Conservation (phyloP, 140 eudicot species). For the Cichorium intybus region DNA sequence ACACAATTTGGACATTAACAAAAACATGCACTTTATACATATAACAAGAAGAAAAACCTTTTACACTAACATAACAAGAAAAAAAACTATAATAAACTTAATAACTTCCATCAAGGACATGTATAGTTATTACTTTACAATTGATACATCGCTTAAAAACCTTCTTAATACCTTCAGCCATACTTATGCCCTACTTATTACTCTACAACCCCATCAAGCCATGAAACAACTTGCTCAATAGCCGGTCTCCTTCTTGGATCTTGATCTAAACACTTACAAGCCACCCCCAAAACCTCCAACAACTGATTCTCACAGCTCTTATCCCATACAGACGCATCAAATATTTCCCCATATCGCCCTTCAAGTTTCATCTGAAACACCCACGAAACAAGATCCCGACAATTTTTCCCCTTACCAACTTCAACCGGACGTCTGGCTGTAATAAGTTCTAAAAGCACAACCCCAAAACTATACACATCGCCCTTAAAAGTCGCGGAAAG, state of each 20-base stretch:
- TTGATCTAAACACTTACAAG: slow-evolving; percentile 76
- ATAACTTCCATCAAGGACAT: slow-evolving; percentile 8
- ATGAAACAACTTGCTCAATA: slow-evolving; percentile 79
- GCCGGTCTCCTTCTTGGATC: slow-evolving; percentile 83
- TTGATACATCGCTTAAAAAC: slow-evolving; percentile 1
- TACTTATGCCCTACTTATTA: slow-evolving; percentile 6
- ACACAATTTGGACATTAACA: not conserved
- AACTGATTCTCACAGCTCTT: slow-evolving; percentile 63
- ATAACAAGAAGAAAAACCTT: slow-evolving; percentile 1
- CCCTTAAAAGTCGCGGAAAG: slow-evolving; percentile 88
- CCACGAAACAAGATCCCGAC: slow-evolving; percentile 91
- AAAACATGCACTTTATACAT: slow-evolving; percentile 7
- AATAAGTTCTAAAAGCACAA: slow-evolving; percentile 83
- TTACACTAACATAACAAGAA: slow-evolving; percentile 8
- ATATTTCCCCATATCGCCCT: slow-evolving; percentile 59
- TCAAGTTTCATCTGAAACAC: slow-evolving; percentile 80
- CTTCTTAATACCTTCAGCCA: slow-evolving; percentile 8
- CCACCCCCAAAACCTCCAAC: slow-evolving; percentile 67
- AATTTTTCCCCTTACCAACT: slow-evolving; percentile 88
- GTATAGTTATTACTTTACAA: slow-evolving; percentile 29
- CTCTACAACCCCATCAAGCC: slow-evolving; percentile 73
- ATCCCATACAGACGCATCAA: slow-evolving; percentile 60
- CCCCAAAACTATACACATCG: slow-evolving; percentile 93
- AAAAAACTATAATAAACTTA: slow-evolving; percentile 21
- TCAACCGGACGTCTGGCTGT: slow-evolving; percentile 90